Evolutionary conservation across 352 stramenopile species (phyloP).

Genomic region (Globisporangium irregulare): DNA sequence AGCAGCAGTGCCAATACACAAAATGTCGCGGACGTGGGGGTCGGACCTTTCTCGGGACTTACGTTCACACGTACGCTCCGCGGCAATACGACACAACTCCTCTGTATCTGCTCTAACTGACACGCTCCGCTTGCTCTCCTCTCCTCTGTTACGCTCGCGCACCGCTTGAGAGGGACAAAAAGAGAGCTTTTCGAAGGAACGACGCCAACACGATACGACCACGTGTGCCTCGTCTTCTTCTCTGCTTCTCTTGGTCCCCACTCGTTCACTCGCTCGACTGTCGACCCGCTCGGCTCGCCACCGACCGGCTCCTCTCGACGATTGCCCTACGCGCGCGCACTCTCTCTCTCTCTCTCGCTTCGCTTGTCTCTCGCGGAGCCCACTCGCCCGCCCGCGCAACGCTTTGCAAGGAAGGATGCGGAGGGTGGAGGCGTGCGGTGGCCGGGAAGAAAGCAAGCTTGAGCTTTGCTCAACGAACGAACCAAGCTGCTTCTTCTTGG

Average conservation of each 20-base stretch:
- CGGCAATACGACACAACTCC: background rate
- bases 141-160: background rate
- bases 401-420: constrained; percentile 7
- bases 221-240: constrained; percentile 1
- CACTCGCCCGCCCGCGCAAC: background rate
- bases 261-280: background rate
- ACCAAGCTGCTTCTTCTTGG: background rate
- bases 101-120: background rate
- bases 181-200: constrained; percentile 5
- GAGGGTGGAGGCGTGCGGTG: background rate
- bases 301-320: constrained; percentile 3
- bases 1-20: background rate
- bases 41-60: constrained; percentile 4
- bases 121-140: background rate
- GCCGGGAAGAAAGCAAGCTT: constrained; percentile 1
- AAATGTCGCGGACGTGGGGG: constrained; percentile 6
- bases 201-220: constrained; percentile 1
- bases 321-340: background rate
- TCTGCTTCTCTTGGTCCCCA: background rate
- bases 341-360: background rate
- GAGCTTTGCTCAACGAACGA: background rate
- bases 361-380: background rate
- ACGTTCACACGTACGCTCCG: background rate
- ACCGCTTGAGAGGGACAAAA: background rate
- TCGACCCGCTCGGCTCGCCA: background rate